A percentile compares a stretch with the other conserved stretches of the same genome.
Conservation (phyloP, 805 yeast species). For the Sugiyamaella chiloensis region DNA sequence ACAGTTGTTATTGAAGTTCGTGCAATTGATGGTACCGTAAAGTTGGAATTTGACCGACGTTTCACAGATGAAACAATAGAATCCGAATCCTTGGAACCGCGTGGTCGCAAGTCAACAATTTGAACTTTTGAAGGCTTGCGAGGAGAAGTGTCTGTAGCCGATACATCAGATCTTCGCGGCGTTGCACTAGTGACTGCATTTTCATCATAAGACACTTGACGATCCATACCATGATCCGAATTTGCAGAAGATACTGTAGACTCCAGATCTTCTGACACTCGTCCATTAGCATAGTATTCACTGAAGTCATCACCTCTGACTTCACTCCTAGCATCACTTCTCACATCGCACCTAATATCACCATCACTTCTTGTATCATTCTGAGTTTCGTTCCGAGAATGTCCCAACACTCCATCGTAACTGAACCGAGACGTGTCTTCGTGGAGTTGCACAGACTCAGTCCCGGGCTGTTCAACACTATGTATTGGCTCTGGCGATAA, state of each 20-base stretch:
- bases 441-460: too few species aligned
- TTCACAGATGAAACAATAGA: constrained; percentile 19
- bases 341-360: too few species aligned
- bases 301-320: neutral
- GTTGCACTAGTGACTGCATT: neutral
- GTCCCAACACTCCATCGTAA: too few species aligned
- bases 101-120: constrained; percentile 19
- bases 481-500: neutral
- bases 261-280: constrained; percentile 2
- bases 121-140: constrained; percentile 20
- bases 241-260: neutral
- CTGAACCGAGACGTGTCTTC: too few species aligned
- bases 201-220: neutral
- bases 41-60: constrained; percentile 26
- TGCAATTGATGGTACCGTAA: constrained; percentile 28
- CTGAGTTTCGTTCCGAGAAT: too few species aligned
- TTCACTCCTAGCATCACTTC: too few species aligned
- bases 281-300: neutral
- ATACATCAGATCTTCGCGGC: neutral
- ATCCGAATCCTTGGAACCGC: constrained; percentile 14
- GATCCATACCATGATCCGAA: constrained; percentile 1
- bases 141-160: neutral
- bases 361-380: too few species aligned
- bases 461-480: too few species aligned
- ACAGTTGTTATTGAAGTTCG: constrained; percentile 27